Base-by-base conservation (phyloP, 2,329 filamentous ascomycete genomes). In the Colletotrichum musae region DNA sequence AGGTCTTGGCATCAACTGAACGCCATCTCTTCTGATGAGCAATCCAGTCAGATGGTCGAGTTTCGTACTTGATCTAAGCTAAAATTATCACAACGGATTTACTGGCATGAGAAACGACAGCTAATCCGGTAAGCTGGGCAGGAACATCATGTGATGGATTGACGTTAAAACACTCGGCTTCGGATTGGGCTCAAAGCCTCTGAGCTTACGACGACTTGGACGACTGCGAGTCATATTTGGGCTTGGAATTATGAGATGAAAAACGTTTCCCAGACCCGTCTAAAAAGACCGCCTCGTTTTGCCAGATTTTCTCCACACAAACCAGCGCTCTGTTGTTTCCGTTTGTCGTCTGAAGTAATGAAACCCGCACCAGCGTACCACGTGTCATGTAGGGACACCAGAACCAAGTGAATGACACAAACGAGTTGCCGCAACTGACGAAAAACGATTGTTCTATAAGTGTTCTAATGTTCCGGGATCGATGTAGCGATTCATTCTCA, bases 261-360 rank as follows among this genome's bases (percentile, higher is more conserved):
- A 28, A 51, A 18, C n/a, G 21, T 9, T 16, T n/a, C 18, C 5
- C 26, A 26, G 39, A n/a, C 18, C 43, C 13, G 13, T 43, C 41
- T 18, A 16, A 21, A 51, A n/a, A 59, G 50, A 41, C 57, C 50
- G 45, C n/a, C 57, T 50, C n/a, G 26, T 59, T 59, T 59, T 51
- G 5, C 15, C n/a, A 36, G 57, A 45, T 16, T 6, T 51, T 50
- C 12, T 15, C 41, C 28, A 39, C 7, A 50, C 36, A 15, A 41
- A 18, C 16, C 16, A n/a, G 24, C 5, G 28, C 15, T 15, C 16
- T 26, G 28, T 18, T 41, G 45, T 50, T 59, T 59, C 57, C 26
- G 48, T 45, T 18, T 2, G 0, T 51, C 57, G 45, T 50, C 57
- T 59, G 57, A 59, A 50, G 18, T 59, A 39, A 16, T 59, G 57